phyloP scores from a whole-genome alignment of 768 basidiomycete species.

The Boletus tomentosulus region DNA sequence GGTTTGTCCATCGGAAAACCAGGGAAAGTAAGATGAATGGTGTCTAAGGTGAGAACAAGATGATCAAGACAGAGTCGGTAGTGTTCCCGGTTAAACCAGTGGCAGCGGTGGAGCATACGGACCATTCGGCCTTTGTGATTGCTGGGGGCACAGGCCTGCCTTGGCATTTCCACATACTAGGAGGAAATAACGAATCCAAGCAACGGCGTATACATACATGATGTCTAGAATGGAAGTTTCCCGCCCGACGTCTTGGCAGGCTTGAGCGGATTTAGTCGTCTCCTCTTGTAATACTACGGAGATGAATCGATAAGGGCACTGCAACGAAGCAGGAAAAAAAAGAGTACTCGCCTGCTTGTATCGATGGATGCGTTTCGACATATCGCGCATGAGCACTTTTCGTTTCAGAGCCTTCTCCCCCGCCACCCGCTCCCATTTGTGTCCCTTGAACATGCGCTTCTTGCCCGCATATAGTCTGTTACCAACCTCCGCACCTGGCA shows the following conservation, averaged over 20 bases:
- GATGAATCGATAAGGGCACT: not conserved
- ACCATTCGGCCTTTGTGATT: too few relatives aligned
- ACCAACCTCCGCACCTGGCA: conserved; percentile 51
- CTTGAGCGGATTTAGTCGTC: conserved; percentile 56
- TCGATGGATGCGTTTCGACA: conserved; percentile 59
- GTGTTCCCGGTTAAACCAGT: too few relatives aligned
- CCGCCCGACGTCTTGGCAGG: conserved; percentile 43
- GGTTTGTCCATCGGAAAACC: too few relatives aligned
- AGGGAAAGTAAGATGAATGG: too few relatives aligned
- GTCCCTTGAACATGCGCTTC: conserved; percentile 92
- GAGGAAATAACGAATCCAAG: not conserved
- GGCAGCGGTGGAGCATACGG: too few relatives aligned
- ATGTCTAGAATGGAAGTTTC: conserved; percentile 56
- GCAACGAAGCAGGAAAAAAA: not conserved
- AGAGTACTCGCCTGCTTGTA: conserved; percentile 57
- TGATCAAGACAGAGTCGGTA: too few relatives aligned
- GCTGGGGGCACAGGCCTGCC: too few relatives aligned
- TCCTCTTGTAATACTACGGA: conserved; percentile 31
- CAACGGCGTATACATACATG: conserved; percentile 9
- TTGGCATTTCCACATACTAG: too few relatives aligned
- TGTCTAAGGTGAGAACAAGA: too few relatives aligned
- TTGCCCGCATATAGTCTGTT: conserved; percentile 67
- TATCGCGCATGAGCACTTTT: conserved; percentile 60
- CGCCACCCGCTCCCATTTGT: conserved; percentile 71
- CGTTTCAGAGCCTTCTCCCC: conserved; percentile 45